Percentiles rank a stretch among this genome's conserved stretches.
phyloP scores from a whole-genome alignment of 352 stramenopile species.

The Globisporangium sylvaticum region DNA sequence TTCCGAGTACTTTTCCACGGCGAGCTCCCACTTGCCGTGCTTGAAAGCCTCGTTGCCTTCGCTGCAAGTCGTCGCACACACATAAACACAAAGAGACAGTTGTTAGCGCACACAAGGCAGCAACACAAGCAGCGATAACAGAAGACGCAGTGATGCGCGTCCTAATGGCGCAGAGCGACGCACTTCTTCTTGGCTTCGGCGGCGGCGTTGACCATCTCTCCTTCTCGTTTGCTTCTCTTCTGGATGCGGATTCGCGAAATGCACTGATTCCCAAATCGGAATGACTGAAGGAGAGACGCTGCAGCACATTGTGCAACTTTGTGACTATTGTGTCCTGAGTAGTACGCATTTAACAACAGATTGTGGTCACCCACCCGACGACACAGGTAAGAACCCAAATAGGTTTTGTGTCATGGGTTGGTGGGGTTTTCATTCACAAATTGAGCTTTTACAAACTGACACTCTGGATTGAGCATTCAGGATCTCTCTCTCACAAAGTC shows the following conservation, averaged over 20 bases:
- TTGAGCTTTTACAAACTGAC: no score
- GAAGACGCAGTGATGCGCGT: not conserved
- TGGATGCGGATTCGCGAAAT: slow-evolving; percentile 1
- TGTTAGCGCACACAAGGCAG: not conserved
- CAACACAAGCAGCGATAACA: not conserved
- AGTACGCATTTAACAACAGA: not conserved
- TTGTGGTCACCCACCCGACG: no score
- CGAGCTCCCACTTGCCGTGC: slow-evolving; percentile 80
- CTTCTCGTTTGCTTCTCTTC: not conserved
- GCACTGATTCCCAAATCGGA: not conserved
- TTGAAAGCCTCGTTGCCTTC: slow-evolving; percentile 96
- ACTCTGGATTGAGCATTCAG: no score
- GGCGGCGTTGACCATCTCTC: slow-evolving; percentile 58
- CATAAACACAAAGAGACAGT: not conserved
- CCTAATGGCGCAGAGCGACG: slow-evolving; percentile 5
- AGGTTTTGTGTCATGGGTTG: no score
- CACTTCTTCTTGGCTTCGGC: slow-evolving; percentile 85
- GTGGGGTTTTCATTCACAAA: no score
- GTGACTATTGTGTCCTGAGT: not conserved
- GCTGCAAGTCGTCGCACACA: slow-evolving; percentile 22
- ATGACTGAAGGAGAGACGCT: not conserved
- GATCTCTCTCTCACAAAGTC: no score
- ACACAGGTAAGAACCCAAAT: no score
- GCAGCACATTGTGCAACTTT: not conserved
- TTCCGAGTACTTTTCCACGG: slow-evolving; percentile 92